phyloP scores from a whole-genome alignment of 225 moss, liverwort and hornwort genomes.

The Sphagnum contortum region DNA sequence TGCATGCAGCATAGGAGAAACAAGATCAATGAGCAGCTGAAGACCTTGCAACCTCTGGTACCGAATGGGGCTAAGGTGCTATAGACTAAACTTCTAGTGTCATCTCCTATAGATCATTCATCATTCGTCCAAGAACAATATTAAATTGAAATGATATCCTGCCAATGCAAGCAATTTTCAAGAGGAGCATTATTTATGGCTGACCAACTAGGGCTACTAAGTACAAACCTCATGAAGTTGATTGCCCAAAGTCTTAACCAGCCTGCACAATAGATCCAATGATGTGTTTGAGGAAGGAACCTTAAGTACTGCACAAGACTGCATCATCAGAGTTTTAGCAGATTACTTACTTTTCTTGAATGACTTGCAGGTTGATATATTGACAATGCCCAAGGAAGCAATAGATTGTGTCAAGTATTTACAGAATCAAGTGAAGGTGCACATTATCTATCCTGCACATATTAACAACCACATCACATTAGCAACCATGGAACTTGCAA shows the following conservation, averaged over 20 bases:
- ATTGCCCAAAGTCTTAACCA: too few relatives aligned
- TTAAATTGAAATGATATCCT: too few relatives aligned
- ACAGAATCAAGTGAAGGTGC: conserved; percentile 68
- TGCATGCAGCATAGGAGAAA: conserved; percentile 66
- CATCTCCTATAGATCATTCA: too few relatives aligned
- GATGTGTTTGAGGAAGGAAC: too few relatives aligned
- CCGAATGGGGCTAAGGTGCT: conserved; percentile 82
- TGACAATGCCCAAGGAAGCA: conserved; percentile 89
- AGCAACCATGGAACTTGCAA: too few relatives aligned
- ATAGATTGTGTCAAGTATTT: conserved; percentile 83
- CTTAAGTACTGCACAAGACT: too few relatives aligned
- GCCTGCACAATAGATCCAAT: too few relatives aligned
- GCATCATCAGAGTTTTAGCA: too few relatives aligned
- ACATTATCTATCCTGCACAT: not conserved
- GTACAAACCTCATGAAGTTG: too few relatives aligned
- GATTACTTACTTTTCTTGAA: too few relatives aligned
- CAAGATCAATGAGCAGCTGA: conserved; percentile 79
- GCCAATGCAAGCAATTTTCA: not conserved
- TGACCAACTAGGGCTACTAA: not conserved
- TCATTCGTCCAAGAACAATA: too few relatives aligned
- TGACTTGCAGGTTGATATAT: conserved; percentile 63
- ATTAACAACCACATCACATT: too few relatives aligned
- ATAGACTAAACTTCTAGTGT: not conserved
- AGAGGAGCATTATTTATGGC: not conserved
- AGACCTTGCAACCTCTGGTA: conserved; percentile 63